Evolutionary conservation across 169 alveolate species (phyloP), one percentile per base, ranked within the genome.

Genomic region (Eimeria necatrix): DNA sequence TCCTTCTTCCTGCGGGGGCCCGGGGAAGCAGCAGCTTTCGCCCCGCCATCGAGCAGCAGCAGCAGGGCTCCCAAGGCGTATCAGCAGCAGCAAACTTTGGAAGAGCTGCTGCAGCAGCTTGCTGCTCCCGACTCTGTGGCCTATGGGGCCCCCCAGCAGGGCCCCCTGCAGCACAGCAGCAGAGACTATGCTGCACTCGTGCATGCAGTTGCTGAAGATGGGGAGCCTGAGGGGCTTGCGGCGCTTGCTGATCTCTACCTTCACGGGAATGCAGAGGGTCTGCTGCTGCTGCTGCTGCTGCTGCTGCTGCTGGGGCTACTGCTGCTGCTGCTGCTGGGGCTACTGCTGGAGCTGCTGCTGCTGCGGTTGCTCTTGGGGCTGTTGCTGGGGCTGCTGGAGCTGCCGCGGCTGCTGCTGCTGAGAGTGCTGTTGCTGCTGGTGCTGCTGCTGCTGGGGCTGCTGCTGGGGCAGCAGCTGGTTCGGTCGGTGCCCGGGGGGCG

Each of bases 191-290:
- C 96, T 12, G 86, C 61, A 6, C 94, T 94, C 68, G 97, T 96
- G 48, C 95, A 93, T 52, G 93, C 95, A 26, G 84, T 96, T 14
- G 97, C 97, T 14, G 96, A 90, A 2, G 96, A 94, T 56, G 95
- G 96, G 26, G 95, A 74, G 24, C 96, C 96, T 14, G 95, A 80
- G 5, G 97, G 97, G 9, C 94, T 96, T 74, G 92, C 97, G 2
- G 95, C 97, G n/a, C 85, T 96, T 16, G 97, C 96, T 26, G 96
- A 94, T 12, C 84, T 96, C 46, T 94, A 94, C 60, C 91, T 84
- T 41, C 94, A 91, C 93, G 97, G 97, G 20, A 95, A 91, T 48
- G 95, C 74, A 18, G 97, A 95, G 12, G 97, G 97, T 41, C 32
- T 8, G 73, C 48, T 24, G 32, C 20, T 24, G 9, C 80, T 68